Evolutionary conservation across 2,329 filamentous ascomycete species (phyloP).

Genomic region (Xylariaceae sp.): DNA sequence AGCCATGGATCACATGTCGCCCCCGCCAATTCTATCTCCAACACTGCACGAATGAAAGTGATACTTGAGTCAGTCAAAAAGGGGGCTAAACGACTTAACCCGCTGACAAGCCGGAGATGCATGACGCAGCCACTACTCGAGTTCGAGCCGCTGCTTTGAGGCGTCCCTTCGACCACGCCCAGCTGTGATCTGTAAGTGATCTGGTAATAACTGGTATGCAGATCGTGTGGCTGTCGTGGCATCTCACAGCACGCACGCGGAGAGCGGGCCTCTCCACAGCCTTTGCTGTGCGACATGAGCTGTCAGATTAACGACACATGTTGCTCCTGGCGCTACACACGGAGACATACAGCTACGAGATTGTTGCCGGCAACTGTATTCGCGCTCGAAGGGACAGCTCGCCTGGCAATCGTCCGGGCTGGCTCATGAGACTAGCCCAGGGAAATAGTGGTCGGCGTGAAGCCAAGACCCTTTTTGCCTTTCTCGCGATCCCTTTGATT

Average conservation of each 20-base stretch:
- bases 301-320: constrained; percentile 15
- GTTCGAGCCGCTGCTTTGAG: not conserved
- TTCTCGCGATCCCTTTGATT: not conserved
- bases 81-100: constrained; percentile 1
- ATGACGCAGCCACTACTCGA: not conserved
- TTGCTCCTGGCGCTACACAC: not conserved
- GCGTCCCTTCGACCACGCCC: too few species aligned
- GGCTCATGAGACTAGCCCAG: too few species aligned
- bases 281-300: constrained; percentile 14
- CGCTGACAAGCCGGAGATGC: too few species aligned
- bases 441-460: not conserved
- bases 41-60: too few species aligned
- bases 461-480: not conserved
- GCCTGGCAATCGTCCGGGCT: too few species aligned
- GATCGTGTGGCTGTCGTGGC: constrained; percentile 7
- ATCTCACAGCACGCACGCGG: constrained; percentile 14
- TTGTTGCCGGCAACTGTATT: not conserved
- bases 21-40: too few species aligned
- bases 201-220: not conserved
- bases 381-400: not conserved
- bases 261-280: constrained; percentile 7
- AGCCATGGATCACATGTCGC: too few species aligned
- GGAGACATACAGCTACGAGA: not conserved
- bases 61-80: not conserved
- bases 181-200: too few species aligned